These are phyloP conservation scores for Fusarium sp. DNA, from an alignment of 2,329 filamentous ascomycete species.

Conservation along the genomic window DNA sequence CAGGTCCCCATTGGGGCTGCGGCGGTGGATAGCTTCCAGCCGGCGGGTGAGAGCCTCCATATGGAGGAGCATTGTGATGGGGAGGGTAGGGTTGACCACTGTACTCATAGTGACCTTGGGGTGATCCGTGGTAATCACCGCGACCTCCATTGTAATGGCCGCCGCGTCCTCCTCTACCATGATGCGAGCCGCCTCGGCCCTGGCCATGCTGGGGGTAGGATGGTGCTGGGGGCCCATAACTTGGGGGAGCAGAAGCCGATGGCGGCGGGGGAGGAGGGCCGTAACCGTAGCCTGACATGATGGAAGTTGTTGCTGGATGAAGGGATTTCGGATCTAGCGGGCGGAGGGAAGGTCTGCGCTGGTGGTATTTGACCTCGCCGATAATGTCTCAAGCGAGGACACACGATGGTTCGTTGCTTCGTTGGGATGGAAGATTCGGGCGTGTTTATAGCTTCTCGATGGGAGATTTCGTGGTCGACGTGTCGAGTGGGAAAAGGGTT, in stretches of 20 bases:
- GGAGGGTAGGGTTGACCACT: slow-evolving; percentile 52
- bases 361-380: neutral
- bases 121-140: slow-evolving; percentile 55
- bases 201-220: slow-evolving; percentile 54
- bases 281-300: slow-evolving; percentile 65
- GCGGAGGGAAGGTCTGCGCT: neutral
- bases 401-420: neutral
- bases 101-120: slow-evolving; percentile 58
- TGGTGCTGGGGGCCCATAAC: slow-evolving; percentile 55
- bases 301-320: neutral
- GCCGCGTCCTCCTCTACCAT: slow-evolving; percentile 55
- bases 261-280: slow-evolving; percentile 66
- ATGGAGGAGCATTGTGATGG: slow-evolving; percentile 47
- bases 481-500: neutral
- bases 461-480: neutral
- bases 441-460: neutral
- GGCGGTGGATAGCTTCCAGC: slow-evolving; percentile 53
- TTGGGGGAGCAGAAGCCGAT: slow-evolving; percentile 48
- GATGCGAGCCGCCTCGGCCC: slow-evolving; percentile 52
- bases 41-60: slow-evolving; percentile 51
- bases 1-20: slow-evolving; percentile 56
- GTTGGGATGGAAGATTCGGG: neutral
- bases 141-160: slow-evolving; percentile 53
- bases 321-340: neutral
- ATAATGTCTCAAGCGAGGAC: neutral